Conservation (phyloP, 306 rosid genomes). For the Ammopiptanthus mongolicus region DNA sequence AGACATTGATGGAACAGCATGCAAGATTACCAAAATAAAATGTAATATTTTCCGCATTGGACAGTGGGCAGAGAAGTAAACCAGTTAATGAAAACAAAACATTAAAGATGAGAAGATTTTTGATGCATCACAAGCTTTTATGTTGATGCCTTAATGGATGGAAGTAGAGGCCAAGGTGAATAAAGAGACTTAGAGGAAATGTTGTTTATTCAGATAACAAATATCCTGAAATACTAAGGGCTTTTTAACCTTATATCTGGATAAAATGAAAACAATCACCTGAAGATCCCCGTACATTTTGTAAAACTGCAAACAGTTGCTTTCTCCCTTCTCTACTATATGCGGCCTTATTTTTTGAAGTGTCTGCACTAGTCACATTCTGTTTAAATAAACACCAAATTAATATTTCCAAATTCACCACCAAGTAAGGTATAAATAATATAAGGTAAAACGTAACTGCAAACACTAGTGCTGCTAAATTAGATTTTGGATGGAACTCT, state of each 20-base stretch:
- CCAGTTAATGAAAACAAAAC: not conserved
- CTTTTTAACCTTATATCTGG: not conserved
- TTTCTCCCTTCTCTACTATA: slow-evolving; percentile 92
- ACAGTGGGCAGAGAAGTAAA: not conserved
- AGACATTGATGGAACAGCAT: not conserved
- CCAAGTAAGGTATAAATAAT: slow-evolving; percentile 6
- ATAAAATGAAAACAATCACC: slow-evolving; percentile 44
- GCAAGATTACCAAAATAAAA: not conserved
- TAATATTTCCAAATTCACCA: slow-evolving; percentile 7
- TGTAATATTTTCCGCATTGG: not conserved
- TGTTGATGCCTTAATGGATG: not conserved
- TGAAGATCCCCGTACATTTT: slow-evolving; percentile 94
- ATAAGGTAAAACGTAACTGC: slow-evolving; percentile 57
- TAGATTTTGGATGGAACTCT: slow-evolving; percentile 86
- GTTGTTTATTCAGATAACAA: not conserved
- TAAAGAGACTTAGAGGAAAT: not conserved
- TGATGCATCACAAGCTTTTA: not conserved
- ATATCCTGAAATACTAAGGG: not conserved
- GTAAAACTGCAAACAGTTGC: slow-evolving; percentile 92
- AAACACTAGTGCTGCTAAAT: slow-evolving; percentile 81
- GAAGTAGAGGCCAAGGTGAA: not conserved
- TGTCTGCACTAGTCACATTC: slow-evolving; percentile 70
- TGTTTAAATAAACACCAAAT: slow-evolving; percentile 33
- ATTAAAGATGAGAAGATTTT: not conserved
- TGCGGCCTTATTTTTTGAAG: slow-evolving; percentile 70